A percentile compares a stretch with the other conserved stretches of the same genome.
Evolutionary conservation across 202 grass and related monocot species (phyloP).

Genomic region (Carex arenaria): DNA sequence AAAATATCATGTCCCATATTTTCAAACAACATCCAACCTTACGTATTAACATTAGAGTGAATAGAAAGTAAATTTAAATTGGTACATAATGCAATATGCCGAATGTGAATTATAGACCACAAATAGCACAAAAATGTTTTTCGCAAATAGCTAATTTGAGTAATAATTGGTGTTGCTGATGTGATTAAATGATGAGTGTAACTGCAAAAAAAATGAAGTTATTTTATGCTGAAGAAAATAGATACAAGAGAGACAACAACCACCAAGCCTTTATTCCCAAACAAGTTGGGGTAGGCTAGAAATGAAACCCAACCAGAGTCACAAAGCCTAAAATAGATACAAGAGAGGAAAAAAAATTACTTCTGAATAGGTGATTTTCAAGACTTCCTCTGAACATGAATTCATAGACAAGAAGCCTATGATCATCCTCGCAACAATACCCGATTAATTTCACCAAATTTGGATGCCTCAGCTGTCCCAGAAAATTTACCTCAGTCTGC

Average conservation of each 20-base stretch:
- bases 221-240: neutral
- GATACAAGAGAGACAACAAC: conserved; percentile 5
- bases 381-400: conserved; percentile 99
- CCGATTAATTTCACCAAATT: conserved; percentile 99
- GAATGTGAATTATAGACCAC: neutral
- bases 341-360: conserved; percentile 40
- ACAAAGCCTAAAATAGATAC: neutral
- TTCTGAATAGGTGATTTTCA: conserved; percentile 98
- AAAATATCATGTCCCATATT: neutral
- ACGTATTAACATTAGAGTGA: neutral
- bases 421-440: conserved; percentile 98
- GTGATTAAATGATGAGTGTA: neutral
- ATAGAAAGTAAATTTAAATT: neutral
- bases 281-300: too few relatives aligned
- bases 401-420: conserved; percentile 91
- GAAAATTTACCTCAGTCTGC: conserved; percentile 93
- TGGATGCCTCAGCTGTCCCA: conserved; percentile 94
- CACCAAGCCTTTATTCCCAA: too few relatives aligned
- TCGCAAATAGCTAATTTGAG: neutral
- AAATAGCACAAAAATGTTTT: neutral
- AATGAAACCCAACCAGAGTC: too few relatives aligned
- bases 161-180: neutral
- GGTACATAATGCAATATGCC: neutral
- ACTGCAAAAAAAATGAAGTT: neutral
- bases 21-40: neutral